Evolutionary conservation across 345 rosid genomes (phyloP), one percentile per base, ranked within the genome.

Genomic region (Lepidium sativum): DNA sequence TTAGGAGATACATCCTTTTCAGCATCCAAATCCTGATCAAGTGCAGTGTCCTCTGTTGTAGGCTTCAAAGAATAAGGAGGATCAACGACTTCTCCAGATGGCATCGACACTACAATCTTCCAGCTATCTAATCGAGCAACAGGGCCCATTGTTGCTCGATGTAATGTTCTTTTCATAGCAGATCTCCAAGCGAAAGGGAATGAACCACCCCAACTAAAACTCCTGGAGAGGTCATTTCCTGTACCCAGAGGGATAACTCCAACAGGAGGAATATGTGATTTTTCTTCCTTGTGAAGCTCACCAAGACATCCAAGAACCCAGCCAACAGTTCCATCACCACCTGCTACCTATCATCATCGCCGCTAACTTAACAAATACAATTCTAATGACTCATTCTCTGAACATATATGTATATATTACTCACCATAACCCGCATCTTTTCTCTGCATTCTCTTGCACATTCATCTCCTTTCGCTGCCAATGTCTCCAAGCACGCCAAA

Each of bases 241-340:
- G 97, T 91, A 54, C 97, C 99, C 15, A 95, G 96, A 37, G 99
- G 99, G 48, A 95, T 82, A 50, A 95, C 74, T 17, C 88, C 96
- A 13, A 95, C 88, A 0, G 94, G 97, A 79, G 99, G 99, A 75
- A 88, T 77, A 10, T 88, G 89, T 32, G 77, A 72, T 39, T 85
- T 74, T 5, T 66, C 83, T 29, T 75, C 81, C 38, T 53, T 75
- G 68, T 81, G 34, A 72, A 95, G 96, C 64, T 78, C 88, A 48
- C 86, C 79, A 49, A 95, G 84, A 88, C 89, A 74, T 66, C 95
- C 96, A 29, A 91, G 84, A 53, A 95, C 91, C 96, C 97, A 95
- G 72, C 97, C 99, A 57, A 88, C 96, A 0, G 95, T 91, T 70
- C 96, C 97, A 85, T 95, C 99, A 75, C 97, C 99, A 67, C 99